A percentile compares a stretch with the other conserved stretches of the same genome.
Conservation (phyloP, 2,329 filamentous ascomycete genomes). For the Mycosphaerella arachidis region DNA sequence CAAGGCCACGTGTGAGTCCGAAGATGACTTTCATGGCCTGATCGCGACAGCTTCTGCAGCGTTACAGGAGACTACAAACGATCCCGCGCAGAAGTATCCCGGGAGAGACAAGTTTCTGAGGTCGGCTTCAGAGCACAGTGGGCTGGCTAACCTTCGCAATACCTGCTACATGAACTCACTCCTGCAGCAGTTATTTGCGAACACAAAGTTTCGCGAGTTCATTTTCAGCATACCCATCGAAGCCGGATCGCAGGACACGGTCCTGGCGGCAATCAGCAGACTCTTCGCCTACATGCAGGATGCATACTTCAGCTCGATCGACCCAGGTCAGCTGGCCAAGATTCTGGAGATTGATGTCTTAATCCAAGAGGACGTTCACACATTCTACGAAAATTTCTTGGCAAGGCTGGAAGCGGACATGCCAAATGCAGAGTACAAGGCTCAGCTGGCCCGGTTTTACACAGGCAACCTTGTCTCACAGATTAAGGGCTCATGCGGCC, state of each 20-base stretch:
- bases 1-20: conserved; percentile 17
- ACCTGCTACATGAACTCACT: conserved; percentile 97
- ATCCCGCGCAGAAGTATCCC: conserved; percentile 15
- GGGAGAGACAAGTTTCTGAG: conserved; percentile 43
- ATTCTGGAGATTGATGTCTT: conserved; percentile 81
- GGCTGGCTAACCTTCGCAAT: conserved; percentile 85
- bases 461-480: conserved; percentile 90
- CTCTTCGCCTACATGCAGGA: conserved; percentile 86
- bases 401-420: conserved; percentile 87
- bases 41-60: conserved; percentile 11
- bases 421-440: conserved; percentile 61
- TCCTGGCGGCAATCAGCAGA: conserved; percentile 72
- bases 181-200: conserved; percentile 94
- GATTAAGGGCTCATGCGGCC: conserved; percentile 87
- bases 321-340: conserved; percentile 66
- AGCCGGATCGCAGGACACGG: conserved; percentile 57
- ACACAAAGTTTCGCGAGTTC: conserved; percentile 78
- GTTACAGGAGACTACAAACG: conserved; percentile 4
- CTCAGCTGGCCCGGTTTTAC: conserved; percentile 74
- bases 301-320: conserved; percentile 66
- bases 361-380: conserved; percentile 95
- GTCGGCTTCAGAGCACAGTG: conserved; percentile 35
- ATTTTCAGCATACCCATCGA: conserved; percentile 57
- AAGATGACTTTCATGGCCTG: conserved; percentile 16
- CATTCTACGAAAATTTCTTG: conserved; percentile 93